Evolutionary conservation across 2,329 filamentous ascomycete genomes (phyloP).

Genomic region (Trichoderma gracile): DNA sequence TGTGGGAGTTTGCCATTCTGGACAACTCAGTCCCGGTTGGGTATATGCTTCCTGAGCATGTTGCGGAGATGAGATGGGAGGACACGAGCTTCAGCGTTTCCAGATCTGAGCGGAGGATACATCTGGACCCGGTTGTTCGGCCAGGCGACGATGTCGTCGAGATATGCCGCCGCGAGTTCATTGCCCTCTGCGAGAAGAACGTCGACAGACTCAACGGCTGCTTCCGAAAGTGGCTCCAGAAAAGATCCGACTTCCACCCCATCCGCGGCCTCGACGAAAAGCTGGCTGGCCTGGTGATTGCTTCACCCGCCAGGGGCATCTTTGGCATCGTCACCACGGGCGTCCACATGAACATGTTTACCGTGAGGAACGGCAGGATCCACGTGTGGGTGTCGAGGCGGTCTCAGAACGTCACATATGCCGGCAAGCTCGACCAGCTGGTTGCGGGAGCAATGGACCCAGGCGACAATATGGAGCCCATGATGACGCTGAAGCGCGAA

Average conservation of each 20-base stretch:
- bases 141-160: slow-evolving; percentile 26
- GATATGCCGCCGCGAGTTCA: slow-evolving; percentile 31
- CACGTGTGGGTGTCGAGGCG: slow-evolving; percentile 41
- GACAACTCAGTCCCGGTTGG: slow-evolving; percentile 31
- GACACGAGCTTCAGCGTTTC: slow-evolving; percentile 29
- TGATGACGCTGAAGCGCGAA: slow-evolving; percentile 37
- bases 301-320: slow-evolving; percentile 39
- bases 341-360: slow-evolving; percentile 43
- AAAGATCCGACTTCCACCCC: slow-evolving; percentile 32
- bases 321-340: slow-evolving; percentile 42
- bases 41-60: slow-evolving; percentile 33
- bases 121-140: slow-evolving; percentile 29
- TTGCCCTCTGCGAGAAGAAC: slow-evolving; percentile 34
- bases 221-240: slow-evolving; percentile 34
- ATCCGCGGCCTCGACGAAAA: slow-evolving; percentile 33
- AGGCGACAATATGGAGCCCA: slow-evolving; percentile 34
- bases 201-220: slow-evolving; percentile 32
- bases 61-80: slow-evolving; percentile 30
- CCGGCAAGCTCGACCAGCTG: slow-evolving; percentile 42
- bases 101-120: slow-evolving; percentile 28
- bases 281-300: slow-evolving; percentile 34
- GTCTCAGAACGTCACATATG: slow-evolving; percentile 36
- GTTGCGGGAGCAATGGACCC: slow-evolving; percentile 41
- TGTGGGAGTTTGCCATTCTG: slow-evolving; percentile 32
- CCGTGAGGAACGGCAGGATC: slow-evolving; percentile 32